These are phyloP conservation scores for Trichoderma sp. DNA, from an alignment of 2,329 filamentous ascomycete genomes.

Conservation along the genomic window DNA sequence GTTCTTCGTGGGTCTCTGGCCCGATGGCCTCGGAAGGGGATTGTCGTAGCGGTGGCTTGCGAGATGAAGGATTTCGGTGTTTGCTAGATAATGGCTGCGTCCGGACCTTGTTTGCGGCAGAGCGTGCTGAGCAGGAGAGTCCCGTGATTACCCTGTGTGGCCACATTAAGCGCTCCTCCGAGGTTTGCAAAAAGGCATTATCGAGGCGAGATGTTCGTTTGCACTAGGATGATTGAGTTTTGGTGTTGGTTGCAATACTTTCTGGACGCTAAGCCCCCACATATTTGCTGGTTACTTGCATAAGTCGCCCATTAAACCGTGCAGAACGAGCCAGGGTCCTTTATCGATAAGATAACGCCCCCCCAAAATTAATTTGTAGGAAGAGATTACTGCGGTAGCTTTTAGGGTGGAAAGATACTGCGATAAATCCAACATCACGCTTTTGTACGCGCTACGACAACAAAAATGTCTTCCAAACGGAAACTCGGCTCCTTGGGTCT, in stretches of 20 bases:
- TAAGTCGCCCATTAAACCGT: neutral
- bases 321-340: neutral
- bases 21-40: neutral
- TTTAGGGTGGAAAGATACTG: neutral
- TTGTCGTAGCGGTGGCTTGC: neutral
- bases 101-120: neutral
- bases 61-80: neutral
- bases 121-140: neutral
- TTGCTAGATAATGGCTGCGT: neutral
- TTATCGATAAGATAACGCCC: slow-evolving; percentile 12
- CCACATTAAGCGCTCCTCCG: neutral
- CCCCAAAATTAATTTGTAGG: neutral
- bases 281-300: slow-evolving; percentile 9
- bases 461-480: slow-evolving; percentile 32
- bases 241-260: neutral
- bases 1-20: neutral
- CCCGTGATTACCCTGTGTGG: neutral
- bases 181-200: neutral
- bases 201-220: neutral
- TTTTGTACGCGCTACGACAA: neutral
- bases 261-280: slow-evolving; percentile 1
- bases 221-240: neutral
- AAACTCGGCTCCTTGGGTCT: slow-evolving; percentile 38
- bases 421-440: neutral
- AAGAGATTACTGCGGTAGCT: neutral